Base-by-base conservation (phyloP, 1,139 yeast species). In the Hansenula lynferdii region DNA sequence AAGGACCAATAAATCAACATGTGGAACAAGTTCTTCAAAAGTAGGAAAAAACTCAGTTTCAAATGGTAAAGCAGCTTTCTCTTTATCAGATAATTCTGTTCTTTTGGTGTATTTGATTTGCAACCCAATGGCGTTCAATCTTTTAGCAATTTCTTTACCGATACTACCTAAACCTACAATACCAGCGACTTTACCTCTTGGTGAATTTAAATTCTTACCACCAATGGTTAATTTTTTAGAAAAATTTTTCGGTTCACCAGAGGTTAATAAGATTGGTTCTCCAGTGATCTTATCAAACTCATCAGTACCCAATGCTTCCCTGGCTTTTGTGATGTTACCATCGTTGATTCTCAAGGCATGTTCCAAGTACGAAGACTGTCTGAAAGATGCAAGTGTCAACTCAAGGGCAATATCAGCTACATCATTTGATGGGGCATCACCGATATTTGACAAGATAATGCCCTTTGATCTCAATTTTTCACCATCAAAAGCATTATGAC, bases 151-250 rank as follows among this genome's bases (percentile, higher is more conserved):
- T 27, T 72, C 68, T 53, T 70, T 70, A 6, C 95, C 95, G 51
- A 86, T 85, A 30, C 76, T 69, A 2, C 96, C 96, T 53, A 85
- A 80, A 0, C 95, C 96, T 3, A 84, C 75, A 31, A 86, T 72
- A 6, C 85, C 79, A 1, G 70, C 90, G 25, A 66, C 63, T 50
- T 80, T 83, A 32, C 77, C 79, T 7, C 63, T 60, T 8, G 89
- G 89, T 14, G 76, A 71, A 41, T 68, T 67, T 20, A 70, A 59
- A 18, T 51, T 39, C 48, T 78, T 61, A 8, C 69, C 73, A 21
- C 85, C 85, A 36, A 61, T 71, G 68, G 35, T 75, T 69, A 51
- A 66, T 47, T 42, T 57, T 47, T 50, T 47, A 40, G 58, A 58
- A 36, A 48, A 32, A 42, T 51, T 49, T 11, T 31, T 43, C 11